phyloP scores from a whole-genome alignment of 805 yeast genomes.

The Starmerella potacharoeniae region DNA sequence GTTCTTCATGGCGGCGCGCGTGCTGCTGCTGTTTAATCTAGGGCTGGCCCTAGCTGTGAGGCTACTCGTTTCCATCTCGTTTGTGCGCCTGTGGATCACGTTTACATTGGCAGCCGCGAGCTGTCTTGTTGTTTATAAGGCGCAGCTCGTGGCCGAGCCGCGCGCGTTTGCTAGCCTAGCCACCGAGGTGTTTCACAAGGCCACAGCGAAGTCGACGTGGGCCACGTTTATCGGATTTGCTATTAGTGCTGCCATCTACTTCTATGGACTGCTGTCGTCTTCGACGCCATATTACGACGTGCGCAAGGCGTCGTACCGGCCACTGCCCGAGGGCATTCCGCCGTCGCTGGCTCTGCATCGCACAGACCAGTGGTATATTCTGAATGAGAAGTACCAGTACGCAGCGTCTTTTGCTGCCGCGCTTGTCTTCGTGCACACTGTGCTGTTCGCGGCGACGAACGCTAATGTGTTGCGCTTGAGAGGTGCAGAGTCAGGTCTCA shows the following conservation, averaged over 20 bases:
- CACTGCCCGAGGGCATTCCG: constrained; percentile 13
- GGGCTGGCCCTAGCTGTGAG: not conserved
- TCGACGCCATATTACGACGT: not conserved
- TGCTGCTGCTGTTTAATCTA: not conserved
- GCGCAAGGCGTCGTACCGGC: constrained; percentile 5
- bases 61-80: not conserved
- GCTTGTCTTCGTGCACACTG: not conserved
- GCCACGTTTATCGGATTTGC: not conserved
- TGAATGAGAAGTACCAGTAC: constrained; percentile 10
- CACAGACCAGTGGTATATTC: constrained; percentile 8
- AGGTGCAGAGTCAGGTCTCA: constrained; percentile 2
- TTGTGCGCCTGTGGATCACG: not conserved
- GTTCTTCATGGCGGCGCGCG: constrained; percentile 1
- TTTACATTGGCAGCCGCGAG: not conserved
- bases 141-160: not conserved
- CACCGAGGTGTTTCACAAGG: not conserved
- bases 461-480: not conserved
- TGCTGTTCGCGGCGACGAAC: not conserved
- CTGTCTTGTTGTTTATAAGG: not conserved
- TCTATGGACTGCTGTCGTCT: not conserved
- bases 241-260: constrained; percentile 1
- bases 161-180: not conserved
- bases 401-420: not conserved
- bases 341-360: constrained; percentile 12
- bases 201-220: not conserved